These are phyloP conservation scores for Apocynum venetum DNA, from an alignment of 257 asterid genomes.

Conservation along the genomic window DNA sequence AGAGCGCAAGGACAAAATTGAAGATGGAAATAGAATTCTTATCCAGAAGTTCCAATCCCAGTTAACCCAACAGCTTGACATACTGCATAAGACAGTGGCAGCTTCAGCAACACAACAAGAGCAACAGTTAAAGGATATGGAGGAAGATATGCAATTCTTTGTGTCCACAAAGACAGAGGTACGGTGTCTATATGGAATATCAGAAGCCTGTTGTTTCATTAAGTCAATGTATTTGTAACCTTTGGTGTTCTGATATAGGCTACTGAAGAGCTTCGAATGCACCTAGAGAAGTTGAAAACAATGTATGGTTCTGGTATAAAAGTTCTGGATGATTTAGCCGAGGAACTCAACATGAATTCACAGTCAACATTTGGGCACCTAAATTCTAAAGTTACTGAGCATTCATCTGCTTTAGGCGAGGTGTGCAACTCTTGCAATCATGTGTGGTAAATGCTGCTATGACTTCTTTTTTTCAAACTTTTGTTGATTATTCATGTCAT, in stretches of 20 bases:
- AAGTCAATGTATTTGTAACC: constrained; percentile 8
- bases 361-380: constrained; percentile 67
- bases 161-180: constrained; percentile 89
- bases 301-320: constrained; percentile 82
- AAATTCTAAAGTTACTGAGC: constrained; percentile 79
- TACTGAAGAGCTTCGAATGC: constrained; percentile 74
- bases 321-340: constrained; percentile 68
- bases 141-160: constrained; percentile 93
- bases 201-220: constrained; percentile 16
- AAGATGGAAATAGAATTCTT: constrained; percentile 77
- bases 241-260: constrained; percentile 43
- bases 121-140: constrained; percentile 79
- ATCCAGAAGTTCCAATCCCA: constrained; percentile 78
- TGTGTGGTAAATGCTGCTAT: constrained; percentile 5
- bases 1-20: constrained; percentile 94
- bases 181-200: constrained; percentile 8
- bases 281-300: constrained; percentile 60
- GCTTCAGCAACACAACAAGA: constrained; percentile 89
- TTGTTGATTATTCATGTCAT: constrained; percentile 23
- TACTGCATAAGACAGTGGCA: constrained; percentile 78
- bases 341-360: constrained; percentile 70
- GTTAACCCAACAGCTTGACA: constrained; percentile 82
- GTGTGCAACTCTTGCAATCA: constrained; percentile 35
- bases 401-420: constrained; percentile 78
- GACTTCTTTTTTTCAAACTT: constrained; percentile 5